These are phyloP conservation scores for Geum urbanum DNA, from an alignment of 306 rosid species.

Conservation along the genomic window DNA sequence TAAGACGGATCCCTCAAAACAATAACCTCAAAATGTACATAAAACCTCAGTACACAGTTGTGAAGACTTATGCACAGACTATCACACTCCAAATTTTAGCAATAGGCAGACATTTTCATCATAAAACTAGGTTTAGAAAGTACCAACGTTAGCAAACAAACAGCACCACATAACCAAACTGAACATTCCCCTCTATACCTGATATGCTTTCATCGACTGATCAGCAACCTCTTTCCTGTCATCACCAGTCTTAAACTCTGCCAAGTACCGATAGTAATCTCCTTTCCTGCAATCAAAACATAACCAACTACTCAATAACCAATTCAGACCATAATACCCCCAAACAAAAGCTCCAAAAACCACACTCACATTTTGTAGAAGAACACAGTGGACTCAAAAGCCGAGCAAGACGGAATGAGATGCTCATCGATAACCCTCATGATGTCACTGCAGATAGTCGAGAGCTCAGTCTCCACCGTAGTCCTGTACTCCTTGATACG, in stretches of 20 bases:
- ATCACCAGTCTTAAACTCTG: slow-evolving; percentile 41
- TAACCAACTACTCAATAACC: neutral
- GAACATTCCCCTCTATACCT: slow-evolving; percentile 28
- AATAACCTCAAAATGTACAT: neutral
- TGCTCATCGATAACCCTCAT: slow-evolving; percentile 52
- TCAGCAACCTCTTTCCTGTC: slow-evolving; percentile 61
- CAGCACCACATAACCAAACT: neutral
- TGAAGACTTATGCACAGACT: neutral
- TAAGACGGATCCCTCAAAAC: neutral
- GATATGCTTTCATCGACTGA: slow-evolving; percentile 53
- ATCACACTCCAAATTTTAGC: neutral
- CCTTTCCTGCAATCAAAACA: slow-evolving; percentile 45
- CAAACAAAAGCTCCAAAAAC: neutral
- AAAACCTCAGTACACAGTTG: neutral
- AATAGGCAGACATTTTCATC: neutral
- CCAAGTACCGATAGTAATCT: slow-evolving; percentile 55
- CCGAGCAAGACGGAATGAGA: slow-evolving; percentile 30
- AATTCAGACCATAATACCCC: slow-evolving; percentile 2
- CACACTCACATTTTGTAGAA: slow-evolving; percentile 47
- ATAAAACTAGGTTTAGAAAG: neutral
- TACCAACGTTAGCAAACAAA: neutral
- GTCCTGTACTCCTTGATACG: slow-evolving; percentile 48
- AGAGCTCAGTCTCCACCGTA: slow-evolving; percentile 51
- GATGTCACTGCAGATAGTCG: slow-evolving; percentile 45
- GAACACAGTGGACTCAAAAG: slow-evolving; percentile 30